phyloP scores from a whole-genome alignment of 73 alveolate genomes.

The Paramecium caudatum region DNA sequence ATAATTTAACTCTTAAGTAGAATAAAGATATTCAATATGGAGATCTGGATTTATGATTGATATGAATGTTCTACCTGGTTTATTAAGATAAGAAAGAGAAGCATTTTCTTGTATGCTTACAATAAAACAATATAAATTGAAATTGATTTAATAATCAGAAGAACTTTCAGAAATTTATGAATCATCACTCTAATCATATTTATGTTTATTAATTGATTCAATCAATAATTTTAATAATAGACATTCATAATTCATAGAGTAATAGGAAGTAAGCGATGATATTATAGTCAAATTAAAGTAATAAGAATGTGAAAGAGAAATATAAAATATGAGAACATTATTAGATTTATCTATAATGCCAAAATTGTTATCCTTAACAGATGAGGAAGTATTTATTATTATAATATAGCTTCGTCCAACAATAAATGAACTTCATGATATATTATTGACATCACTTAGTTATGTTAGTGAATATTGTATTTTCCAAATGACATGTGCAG shows the following conservation, averaged over 20 bases:
- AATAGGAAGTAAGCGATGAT: background rate
- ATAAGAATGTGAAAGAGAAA: constrained; percentile 49
- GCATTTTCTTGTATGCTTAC: constrained; percentile 71
- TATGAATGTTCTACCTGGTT: constrained; percentile 68
- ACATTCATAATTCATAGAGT: background rate
- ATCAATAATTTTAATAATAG: constrained; percentile 5
- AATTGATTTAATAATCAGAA: background rate
- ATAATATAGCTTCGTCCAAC: background rate
- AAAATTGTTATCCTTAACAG: background rate
- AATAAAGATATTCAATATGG: constrained; percentile 69
- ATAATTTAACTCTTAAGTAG: constrained; percentile 59
- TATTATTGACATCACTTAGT: background rate
- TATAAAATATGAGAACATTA: constrained; percentile 13
- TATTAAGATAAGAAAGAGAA: constrained; percentile 70
- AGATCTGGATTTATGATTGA: constrained; percentile 68
- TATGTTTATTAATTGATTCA: background rate
- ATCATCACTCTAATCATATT: background rate
- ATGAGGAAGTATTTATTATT: constrained; percentile 11
- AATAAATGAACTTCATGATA: background rate
- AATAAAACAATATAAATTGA: constrained; percentile 44
- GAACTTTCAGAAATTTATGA: background rate
- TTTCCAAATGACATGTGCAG: constrained; percentile 3
- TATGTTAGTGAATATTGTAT: background rate
- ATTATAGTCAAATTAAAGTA: background rate
- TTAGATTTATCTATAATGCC: constrained; percentile 46